These are phyloP conservation scores for Leishmania braziliensis DNA, from an alignment of 208 protist genomes.

Conservation along the genomic window DNA sequence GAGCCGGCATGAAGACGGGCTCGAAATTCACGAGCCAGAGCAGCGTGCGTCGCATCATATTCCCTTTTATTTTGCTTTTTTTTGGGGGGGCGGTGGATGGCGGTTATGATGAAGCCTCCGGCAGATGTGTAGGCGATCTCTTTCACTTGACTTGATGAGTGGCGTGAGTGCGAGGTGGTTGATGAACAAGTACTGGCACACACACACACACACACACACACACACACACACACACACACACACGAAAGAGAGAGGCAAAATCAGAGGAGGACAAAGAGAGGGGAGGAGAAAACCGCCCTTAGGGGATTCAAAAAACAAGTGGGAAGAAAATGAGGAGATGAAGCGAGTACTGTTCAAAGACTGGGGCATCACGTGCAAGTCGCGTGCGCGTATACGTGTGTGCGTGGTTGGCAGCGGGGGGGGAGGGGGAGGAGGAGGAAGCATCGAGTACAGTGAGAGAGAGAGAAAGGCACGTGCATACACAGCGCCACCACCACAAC, in stretches of 20 bases:
- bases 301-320: background rate
- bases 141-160: background rate
- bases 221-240: background rate
- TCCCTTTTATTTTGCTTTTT: constrained; percentile 6
- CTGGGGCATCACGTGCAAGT: background rate
- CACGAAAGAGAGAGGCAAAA: background rate
- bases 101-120: background rate
- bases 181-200: background rate
- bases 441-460: background rate
- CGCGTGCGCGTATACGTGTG: background rate
- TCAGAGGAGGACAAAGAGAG: background rate
- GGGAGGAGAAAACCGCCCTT: background rate
- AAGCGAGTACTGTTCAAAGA: background rate
- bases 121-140: background rate
- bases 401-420: background rate
- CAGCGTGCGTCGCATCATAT: constrained; percentile 78
- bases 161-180: background rate
- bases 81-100: background rate
- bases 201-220: background rate
- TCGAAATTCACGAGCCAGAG: constrained; percentile 70
- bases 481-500: background rate
- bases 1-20: constrained; percentile 87
- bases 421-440: background rate
- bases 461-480: background rate
- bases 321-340: background rate